Conservation (phyloP, 192 early-diverging fungal species). For the Coemansia sp. region DNA sequence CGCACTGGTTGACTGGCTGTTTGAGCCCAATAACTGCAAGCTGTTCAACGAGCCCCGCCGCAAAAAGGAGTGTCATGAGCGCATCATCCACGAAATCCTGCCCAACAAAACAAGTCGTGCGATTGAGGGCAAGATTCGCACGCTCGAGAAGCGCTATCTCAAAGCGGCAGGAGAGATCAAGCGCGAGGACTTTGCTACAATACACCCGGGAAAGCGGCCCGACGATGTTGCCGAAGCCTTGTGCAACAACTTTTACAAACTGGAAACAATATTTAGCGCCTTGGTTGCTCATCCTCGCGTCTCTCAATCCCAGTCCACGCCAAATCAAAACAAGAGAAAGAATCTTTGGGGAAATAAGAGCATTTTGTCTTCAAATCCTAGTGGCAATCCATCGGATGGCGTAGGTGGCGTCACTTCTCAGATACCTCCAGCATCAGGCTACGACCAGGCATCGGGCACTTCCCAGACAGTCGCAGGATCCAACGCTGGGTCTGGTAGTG, state of each 20-base stretch:
- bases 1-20: conserved; percentile 48
- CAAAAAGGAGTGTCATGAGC: conserved; percentile 55
- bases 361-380: not conserved
- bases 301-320: not conserved
- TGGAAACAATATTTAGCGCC: conserved; percentile 44
- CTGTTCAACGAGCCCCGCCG: conserved; percentile 51
- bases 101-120: conserved; percentile 50
- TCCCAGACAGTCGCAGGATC: not conserved
- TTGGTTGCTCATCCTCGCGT: conserved; percentile 13
- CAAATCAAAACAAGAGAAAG: conserved; percentile 6
- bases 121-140: conserved; percentile 55
- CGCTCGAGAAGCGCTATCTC: conserved; percentile 46
- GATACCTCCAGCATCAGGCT: not conserved
- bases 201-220: conserved; percentile 36
- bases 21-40: conserved; percentile 44
- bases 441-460: not conserved
- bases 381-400: not conserved
- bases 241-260: conserved; percentile 42
- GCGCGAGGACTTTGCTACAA: conserved; percentile 24
- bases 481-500: not conserved
- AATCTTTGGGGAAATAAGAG: not conserved
- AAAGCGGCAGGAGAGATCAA: conserved; percentile 34
- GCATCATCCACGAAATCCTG: conserved; percentile 47
- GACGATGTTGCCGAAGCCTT: conserved; percentile 45
- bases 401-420: conserved; percentile 3